Evolutionary conservation across 306 rosid species (phyloP).

Genomic region (Dalbergia oliveri): DNA sequence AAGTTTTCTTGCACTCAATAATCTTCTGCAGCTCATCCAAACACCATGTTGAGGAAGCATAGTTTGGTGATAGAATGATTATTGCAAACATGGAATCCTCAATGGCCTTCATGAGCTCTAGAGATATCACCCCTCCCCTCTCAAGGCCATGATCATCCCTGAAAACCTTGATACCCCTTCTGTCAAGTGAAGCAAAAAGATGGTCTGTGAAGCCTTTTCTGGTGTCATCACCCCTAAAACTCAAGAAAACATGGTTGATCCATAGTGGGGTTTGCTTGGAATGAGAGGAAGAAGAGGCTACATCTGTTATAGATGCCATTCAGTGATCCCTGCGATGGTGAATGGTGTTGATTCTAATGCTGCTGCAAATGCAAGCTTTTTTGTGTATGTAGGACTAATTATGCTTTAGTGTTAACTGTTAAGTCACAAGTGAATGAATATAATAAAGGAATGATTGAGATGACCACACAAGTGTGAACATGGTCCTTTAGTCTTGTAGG

Average conservation of each 20-base stretch:
- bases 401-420: no score
- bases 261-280: slow-evolving; percentile 26
- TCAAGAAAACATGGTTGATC: slow-evolving; percentile 51
- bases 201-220: slow-evolving; percentile 47
- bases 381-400: no score
- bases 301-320: neutral
- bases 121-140: slow-evolving; percentile 40
- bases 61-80: slow-evolving; percentile 49
- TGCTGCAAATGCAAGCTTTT: no score
- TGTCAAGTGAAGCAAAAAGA: slow-evolving; percentile 47
- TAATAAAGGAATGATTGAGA: neutral
- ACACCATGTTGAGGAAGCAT: slow-evolving; percentile 50
- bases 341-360: neutral
- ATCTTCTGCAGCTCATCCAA: slow-evolving; percentile 53
- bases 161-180: slow-evolving; percentile 46
- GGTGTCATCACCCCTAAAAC: slow-evolving; percentile 49
- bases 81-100: slow-evolving; percentile 51
- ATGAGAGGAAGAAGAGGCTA: slow-evolving; percentile 42
- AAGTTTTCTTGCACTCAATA: slow-evolving; percentile 38
- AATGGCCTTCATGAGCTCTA: slow-evolving; percentile 45
- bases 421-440: no score
- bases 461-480: slow-evolving; percentile 24
- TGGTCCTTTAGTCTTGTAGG: slow-evolving; percentile 25
- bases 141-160: slow-evolving; percentile 50
- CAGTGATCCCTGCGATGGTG: neutral